A percentile compares a stretch with the other conserved stretches of the same genome.
These are phyloP conservation scores for Cystobasidium onofrii DNA, from an alignment of 768 basidiomycete species.

Conservation along the genomic window DNA sequence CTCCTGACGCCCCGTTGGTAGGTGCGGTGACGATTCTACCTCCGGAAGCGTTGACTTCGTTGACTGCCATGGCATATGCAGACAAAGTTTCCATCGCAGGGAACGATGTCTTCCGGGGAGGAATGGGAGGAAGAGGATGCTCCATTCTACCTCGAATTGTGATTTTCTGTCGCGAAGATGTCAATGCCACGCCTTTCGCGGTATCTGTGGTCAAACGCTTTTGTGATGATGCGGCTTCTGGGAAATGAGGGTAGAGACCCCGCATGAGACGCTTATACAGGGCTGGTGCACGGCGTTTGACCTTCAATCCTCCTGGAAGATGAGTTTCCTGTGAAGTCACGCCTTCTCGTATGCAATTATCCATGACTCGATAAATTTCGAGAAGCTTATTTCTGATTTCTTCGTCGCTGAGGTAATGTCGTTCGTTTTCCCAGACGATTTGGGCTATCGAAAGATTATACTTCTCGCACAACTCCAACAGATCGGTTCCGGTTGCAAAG, in stretches of 20 bases:
- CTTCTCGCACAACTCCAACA: slow-evolving; percentile 41
- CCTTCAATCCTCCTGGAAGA: slow-evolving; percentile 74
- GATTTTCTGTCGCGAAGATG: background rate
- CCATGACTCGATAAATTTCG: slow-evolving; percentile 29
- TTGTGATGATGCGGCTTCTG: background rate
- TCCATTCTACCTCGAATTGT: slow-evolving; percentile 11
- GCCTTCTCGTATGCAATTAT: slow-evolving; percentile 43
- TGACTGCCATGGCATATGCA: slow-evolving; percentile 75
- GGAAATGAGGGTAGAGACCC: slow-evolving; percentile 37
- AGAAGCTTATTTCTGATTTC: slow-evolving; percentile 35
- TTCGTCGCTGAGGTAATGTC: slow-evolving; percentile 27
- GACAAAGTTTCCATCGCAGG: slow-evolving; percentile 89
- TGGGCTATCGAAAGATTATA: slow-evolving; percentile 63
- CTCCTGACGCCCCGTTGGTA: slow-evolving; percentile 83
- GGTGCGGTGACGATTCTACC: slow-evolving; percentile 60
- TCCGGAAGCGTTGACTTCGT: slow-evolving; percentile 86
- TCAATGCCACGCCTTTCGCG: background rate
- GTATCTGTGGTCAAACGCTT: background rate
- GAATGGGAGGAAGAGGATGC: slow-evolving; percentile 35
- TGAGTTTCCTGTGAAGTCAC: slow-evolving; percentile 68
- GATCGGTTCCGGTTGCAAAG: slow-evolving; percentile 42
- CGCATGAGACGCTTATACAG: slow-evolving; percentile 57
- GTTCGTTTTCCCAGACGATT: slow-evolving; percentile 80
- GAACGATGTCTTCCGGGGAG: slow-evolving; percentile 62
- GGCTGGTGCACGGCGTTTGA: slow-evolving; percentile 75